Conservation (phyloP, 257 asterid species). For the Forsythia viridissima region DNA sequence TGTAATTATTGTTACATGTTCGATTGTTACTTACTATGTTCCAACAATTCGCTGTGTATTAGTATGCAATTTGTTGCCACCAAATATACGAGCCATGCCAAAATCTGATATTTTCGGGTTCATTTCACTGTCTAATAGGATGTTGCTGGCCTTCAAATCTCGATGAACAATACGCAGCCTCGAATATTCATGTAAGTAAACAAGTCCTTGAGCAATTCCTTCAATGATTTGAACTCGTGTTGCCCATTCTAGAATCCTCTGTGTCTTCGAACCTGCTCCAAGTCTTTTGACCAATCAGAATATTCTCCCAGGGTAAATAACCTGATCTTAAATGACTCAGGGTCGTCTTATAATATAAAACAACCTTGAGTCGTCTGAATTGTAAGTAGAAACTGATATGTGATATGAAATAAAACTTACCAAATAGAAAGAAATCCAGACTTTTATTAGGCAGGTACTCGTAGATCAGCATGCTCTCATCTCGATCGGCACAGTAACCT, state of each 20-base stretch:
- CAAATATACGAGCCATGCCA: constrained; percentile 51
- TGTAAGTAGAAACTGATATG: neutral
- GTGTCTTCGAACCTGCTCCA: constrained; percentile 27
- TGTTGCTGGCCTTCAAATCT: constrained; percentile 47
- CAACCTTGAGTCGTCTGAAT: neutral
- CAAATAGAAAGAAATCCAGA: constrained; percentile 44
- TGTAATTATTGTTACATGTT: neutral
- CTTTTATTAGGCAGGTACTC: constrained; percentile 52
- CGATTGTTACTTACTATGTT: constrained; percentile 39
- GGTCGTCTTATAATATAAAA: neutral
- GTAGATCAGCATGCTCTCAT: constrained; percentile 42
- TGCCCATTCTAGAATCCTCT: constrained; percentile 33
- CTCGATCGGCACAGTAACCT: constrained; percentile 37
- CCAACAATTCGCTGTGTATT: constrained; percentile 43
- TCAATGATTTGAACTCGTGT: constrained; percentile 37
- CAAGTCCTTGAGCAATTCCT: constrained; percentile 55
- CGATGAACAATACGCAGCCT: constrained; percentile 40
- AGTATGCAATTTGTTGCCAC: constrained; percentile 28
- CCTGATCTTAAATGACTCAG: neutral
- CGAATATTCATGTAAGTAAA: constrained; percentile 49
- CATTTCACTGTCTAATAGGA: constrained; percentile 40
- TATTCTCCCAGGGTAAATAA: neutral
- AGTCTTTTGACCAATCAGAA: neutral
- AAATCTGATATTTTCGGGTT: constrained; percentile 54
- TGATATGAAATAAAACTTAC: constrained; percentile 24